These are phyloP conservation scores for Jackrogersella multiformis DNA, from an alignment of 495 filamentous ascomycete genomes.

Conservation along the genomic window DNA sequence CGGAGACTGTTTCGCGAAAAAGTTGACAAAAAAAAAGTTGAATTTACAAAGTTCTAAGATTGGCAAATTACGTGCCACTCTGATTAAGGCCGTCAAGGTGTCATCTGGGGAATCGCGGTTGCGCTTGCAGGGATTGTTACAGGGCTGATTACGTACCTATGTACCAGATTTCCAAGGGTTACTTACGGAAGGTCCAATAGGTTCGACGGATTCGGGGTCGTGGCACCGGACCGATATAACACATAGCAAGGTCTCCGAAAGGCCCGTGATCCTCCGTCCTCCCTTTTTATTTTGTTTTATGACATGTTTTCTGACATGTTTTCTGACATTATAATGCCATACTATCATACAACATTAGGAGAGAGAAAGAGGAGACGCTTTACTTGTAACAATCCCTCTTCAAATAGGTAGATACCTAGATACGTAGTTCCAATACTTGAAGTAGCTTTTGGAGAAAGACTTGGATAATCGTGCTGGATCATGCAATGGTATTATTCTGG, in stretches of 20 bases:
- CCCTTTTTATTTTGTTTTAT: no score
- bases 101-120: constrained; percentile 30
- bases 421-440: no score
- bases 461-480: background rate
- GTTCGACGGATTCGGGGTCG: constrained; percentile 1
- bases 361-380: no score
- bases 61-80: constrained; percentile 16
- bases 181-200: background rate
- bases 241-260: background rate
- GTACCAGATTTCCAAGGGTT: background rate
- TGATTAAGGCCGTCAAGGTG: constrained; percentile 31
- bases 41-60: background rate
- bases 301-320: no score
- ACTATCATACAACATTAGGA: background rate
- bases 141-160: constrained; percentile 35
- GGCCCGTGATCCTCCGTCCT: background rate
- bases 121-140: constrained; percentile 38
- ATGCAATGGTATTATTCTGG: constrained; percentile 25
- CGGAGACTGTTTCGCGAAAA: constrained; percentile 1
- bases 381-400: no score
- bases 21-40: background rate
- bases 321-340: no score
- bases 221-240: constrained; percentile 1
- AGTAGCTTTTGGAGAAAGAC: no score
- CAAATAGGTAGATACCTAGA: no score